These are phyloP conservation scores for Epichloe scottii DNA, from an alignment of 2,329 filamentous ascomycete genomes.

Conservation along the genomic window DNA sequence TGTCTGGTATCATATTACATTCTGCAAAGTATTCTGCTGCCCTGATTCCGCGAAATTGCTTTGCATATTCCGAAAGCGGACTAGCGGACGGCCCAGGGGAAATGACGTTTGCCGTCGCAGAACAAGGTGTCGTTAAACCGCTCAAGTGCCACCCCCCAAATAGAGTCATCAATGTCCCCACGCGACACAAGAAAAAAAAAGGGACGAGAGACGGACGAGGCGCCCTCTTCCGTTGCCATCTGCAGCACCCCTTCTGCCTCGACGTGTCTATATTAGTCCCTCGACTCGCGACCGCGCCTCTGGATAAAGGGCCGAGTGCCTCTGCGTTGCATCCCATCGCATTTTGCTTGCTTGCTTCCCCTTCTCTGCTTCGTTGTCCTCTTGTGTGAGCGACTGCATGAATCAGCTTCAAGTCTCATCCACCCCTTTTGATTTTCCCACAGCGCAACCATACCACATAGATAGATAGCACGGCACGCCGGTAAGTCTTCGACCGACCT, in stretches of 20 bases:
- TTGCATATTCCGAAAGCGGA: neutral
- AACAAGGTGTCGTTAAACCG: too few relatives aligned
- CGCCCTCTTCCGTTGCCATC: neutral
- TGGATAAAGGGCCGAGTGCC: neutral
- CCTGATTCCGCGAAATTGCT: neutral
- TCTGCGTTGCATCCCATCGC: neutral
- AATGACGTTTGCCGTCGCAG: neutral
- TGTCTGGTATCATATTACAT: too few relatives aligned
- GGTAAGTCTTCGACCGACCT: neutral
- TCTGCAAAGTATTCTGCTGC: neutral
- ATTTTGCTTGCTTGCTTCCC: neutral
- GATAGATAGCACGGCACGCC: neutral
- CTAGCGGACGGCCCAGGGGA: slow-evolving; percentile 2
- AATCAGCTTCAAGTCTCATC: neutral
- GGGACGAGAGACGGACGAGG: neutral
- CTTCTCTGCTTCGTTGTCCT: neutral
- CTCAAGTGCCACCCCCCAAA: too few relatives aligned
- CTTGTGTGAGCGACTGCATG: neutral
- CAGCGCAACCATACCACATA: neutral
- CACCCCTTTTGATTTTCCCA: neutral
- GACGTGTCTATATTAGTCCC: neutral
- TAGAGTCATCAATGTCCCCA: neutral
- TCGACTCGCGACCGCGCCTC: neutral
- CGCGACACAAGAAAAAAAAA: neutral
- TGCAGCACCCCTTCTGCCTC: neutral